phyloP scores from a whole-genome alignment of 2,329 filamentous ascomycete genomes.

The Exserohilum turcica region DNA sequence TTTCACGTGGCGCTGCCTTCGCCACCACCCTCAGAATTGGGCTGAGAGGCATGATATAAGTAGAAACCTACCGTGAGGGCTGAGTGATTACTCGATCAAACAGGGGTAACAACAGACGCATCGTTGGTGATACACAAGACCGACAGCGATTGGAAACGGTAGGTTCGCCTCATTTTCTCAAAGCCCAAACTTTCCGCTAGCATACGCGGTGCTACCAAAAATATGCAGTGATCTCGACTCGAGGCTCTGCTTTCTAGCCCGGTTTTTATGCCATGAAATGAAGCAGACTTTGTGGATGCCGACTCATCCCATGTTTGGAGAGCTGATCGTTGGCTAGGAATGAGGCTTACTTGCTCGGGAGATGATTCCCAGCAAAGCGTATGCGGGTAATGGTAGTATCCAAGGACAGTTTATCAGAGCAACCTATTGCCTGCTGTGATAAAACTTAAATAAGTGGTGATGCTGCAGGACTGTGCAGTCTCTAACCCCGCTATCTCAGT shows the following conservation, averaged over 20 bases:
- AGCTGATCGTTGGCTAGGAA: too few species aligned
- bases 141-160: neutral
- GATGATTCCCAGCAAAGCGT: neutral
- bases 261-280: neutral
- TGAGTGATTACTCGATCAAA: neutral
- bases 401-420: neutral
- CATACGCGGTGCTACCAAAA: neutral
- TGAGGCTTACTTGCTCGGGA: neutral
- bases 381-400: neutral
- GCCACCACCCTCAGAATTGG: neutral
- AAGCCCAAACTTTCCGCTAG: neutral
- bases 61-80: neutral
- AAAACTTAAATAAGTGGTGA: too few species aligned
- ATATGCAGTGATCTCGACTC: neutral
- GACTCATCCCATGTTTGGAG: neutral
- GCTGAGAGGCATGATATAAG: too few species aligned
- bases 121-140: neutral
- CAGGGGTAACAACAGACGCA: neutral
- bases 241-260: neutral
- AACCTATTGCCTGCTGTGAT: neutral
- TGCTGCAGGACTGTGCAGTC: neutral
- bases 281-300: neutral
- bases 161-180: neutral
- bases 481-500: neutral
- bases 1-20: neutral